phyloP scores from a whole-genome alignment of 345 rosid genomes.

The Sisymbrium altissimum region DNA sequence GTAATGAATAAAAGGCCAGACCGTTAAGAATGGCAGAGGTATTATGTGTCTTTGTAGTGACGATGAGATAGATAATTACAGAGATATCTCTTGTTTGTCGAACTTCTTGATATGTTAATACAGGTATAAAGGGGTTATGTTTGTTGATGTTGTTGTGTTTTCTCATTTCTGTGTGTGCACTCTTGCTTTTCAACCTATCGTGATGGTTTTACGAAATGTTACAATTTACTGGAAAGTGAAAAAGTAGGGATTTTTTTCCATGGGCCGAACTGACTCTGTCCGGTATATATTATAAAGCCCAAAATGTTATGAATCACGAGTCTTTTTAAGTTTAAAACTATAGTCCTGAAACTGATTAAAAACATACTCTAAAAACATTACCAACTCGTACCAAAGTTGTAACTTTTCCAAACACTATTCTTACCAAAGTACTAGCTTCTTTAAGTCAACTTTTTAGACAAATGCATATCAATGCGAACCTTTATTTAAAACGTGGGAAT shows the following conservation, averaged over 20 bases:
- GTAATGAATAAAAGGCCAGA: conserved; percentile 14
- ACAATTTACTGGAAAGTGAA: not conserved
- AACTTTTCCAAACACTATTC: no score
- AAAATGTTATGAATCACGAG: no score
- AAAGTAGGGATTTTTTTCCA: not conserved
- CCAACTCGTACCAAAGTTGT: no score
- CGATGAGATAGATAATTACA: not conserved
- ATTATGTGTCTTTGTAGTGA: not conserved
- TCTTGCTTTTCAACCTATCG: not conserved
- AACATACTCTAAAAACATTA: no score
- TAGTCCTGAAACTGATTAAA: not conserved
- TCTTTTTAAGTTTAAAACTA: no score
- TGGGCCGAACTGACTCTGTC: no score
- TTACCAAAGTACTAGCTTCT: no score
- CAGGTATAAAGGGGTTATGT: not conserved
- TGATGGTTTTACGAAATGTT: not conserved
- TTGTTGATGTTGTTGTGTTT: not conserved
- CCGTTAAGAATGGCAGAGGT: not conserved
- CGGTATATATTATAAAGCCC: no score
- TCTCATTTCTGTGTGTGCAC: not conserved
- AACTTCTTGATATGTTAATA: not conserved
- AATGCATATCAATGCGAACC: not conserved
- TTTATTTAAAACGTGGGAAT: not conserved
- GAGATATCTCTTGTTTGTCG: not conserved
- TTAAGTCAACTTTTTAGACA: not conserved